These are phyloP conservation scores for Botryosphaeria dothidea DNA, from an alignment of 2,329 filamentous ascomycete genomes.

Conservation along the genomic window DNA sequence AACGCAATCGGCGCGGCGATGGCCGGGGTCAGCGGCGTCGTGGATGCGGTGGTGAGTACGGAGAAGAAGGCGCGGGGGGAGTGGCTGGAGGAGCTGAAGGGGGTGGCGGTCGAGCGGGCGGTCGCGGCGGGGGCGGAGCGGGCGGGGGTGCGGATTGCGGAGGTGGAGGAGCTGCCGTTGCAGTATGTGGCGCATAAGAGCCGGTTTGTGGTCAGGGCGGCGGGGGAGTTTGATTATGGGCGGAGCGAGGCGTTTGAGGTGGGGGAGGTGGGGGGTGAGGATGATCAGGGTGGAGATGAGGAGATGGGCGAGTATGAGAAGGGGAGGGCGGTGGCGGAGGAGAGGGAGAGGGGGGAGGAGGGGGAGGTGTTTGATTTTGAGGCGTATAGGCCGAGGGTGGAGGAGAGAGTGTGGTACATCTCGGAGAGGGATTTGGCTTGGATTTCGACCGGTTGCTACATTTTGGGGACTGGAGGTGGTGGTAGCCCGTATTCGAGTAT, in stretches of 20 bases:
- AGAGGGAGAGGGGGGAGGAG: background rate
- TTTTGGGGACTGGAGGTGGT: constrained; percentile 63
- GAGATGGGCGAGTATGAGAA: constrained; percentile 1
- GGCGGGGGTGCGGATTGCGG: constrained; percentile 46
- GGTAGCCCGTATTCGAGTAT: constrained; percentile 55
- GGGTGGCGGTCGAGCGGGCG: constrained; percentile 38
- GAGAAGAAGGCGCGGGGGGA: constrained; percentile 12
- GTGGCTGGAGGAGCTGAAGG: constrained; percentile 43
- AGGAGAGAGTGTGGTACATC: constrained; percentile 57
- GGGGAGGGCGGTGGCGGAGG: background rate
- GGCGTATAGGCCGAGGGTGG: constrained; percentile 40
- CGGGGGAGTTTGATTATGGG: constrained; percentile 13
- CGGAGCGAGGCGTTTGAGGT: background rate
- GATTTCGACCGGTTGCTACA: constrained; percentile 61
- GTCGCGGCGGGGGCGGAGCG: constrained; percentile 35
- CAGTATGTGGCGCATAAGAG: constrained; percentile 34
- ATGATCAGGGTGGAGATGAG: background rate
- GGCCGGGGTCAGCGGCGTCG: constrained; percentile 54
- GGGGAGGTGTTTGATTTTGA: constrained; percentile 32
- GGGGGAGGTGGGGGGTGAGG: background rate
- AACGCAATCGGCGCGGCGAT: constrained; percentile 64
- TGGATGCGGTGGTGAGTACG: constrained; percentile 47
- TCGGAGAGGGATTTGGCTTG: constrained; percentile 60
- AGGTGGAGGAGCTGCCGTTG: constrained; percentile 45
- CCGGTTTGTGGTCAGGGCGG: constrained; percentile 20